phyloP scores from a whole-genome alignment of 768 basidiomycete genomes.

The Mycena metata region DNA sequence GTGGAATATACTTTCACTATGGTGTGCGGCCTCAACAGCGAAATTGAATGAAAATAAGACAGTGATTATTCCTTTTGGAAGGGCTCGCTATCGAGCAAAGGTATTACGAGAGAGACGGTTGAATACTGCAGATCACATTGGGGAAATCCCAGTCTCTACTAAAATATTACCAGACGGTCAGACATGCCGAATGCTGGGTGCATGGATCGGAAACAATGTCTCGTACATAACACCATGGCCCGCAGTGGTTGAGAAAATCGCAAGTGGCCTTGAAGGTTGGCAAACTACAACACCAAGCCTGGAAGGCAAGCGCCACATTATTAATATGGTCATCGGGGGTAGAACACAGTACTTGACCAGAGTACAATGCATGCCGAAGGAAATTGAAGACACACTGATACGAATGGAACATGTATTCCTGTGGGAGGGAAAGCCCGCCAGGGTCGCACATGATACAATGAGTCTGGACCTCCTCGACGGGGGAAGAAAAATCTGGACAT shows the following conservation, averaged over 20 bases:
- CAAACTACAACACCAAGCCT: too few relatives aligned
- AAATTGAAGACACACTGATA: too few relatives aligned
- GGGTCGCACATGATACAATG: slow-evolving; percentile 29
- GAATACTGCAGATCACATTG: background rate
- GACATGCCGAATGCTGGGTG: slow-evolving; percentile 8
- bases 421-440: too few relatives aligned
- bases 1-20: slow-evolving; percentile 38
- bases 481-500: slow-evolving; percentile 9
- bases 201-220: too few relatives aligned
- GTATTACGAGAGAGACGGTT: background rate
- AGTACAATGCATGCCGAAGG: background rate
- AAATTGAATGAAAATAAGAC: slow-evolving; percentile 51
- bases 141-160: background rate
- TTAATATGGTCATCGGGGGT: too few relatives aligned
- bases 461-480: background rate
- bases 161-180: slow-evolving; percentile 2
- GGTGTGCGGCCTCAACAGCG: background rate
- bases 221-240: too few relatives aligned
- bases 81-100: background rate
- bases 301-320: background rate
- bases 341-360: slow-evolving; percentile 30
- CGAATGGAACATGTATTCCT: too few relatives aligned
- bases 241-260: too few relatives aligned
- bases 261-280: too few relatives aligned
- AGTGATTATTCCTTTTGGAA: slow-evolving; percentile 5